Evolutionary conservation across 257 asterid species (phyloP), one percentile per base, ranked within the genome.

Genomic region (Scutellaria minor): DNA sequence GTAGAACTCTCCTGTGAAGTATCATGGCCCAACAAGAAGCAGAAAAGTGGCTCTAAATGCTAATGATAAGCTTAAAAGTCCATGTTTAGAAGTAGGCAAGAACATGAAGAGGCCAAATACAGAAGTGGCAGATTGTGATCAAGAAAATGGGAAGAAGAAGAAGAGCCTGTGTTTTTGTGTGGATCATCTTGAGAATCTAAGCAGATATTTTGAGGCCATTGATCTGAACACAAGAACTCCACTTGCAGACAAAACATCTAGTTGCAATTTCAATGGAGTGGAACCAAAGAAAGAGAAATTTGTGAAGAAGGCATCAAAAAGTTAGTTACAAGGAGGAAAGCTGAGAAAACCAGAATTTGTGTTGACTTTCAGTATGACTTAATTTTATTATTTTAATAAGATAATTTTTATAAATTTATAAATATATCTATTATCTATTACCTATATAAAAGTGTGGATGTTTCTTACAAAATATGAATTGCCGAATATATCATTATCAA

Each of bases 161-260:
- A 65, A 51, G 57, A 73, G 52, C 12, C 31, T 45, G 4, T 27
- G 57, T 3, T 46, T 31, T 59, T 60, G 74, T 3, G 74, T 22
- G 48, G 79, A 80, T 22, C 82, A 72, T 70, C 72, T 83, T 3
- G 69, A 76, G 8, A 79, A 80, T 41, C 68, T 87, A 31, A 83
- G 89, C 80, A 83, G 47, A 71, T 54, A 75, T 62, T 81, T 89
- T 3, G 88, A 84, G 71, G 78, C 78, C 62, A 78, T 86, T 24
- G 86, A 74, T 64, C 81, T 90, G 75, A 72, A 77, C 57, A 63
- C 65, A 7, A 87, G 96, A 82, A 79, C 83, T 64, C 95, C 96
- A 18, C 80, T 88, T 7, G 82, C 82, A 5, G 91, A 90, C 31
- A 87, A 68, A 72, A 77, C 78, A 40, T 73, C 79, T n/a, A 18